phyloP scores from a whole-genome alignment of 2,329 filamentous ascomycete species.

The Penicillium sp. region DNA sequence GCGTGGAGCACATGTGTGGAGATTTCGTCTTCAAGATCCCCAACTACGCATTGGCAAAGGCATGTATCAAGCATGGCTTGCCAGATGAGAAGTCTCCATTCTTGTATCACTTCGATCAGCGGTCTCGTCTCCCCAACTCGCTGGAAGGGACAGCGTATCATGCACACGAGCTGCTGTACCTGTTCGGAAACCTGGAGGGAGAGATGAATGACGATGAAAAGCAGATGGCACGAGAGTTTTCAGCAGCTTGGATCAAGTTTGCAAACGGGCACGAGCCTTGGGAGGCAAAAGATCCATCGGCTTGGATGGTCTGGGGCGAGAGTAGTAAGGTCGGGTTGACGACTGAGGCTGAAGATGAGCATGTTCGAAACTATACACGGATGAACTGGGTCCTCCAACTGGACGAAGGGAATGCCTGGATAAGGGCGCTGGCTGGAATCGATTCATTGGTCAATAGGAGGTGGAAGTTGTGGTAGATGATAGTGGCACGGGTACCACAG shows the following conservation, averaged over 20 bases:
- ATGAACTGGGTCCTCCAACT: slow-evolving; percentile 23
- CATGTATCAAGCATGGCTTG: not conserved
- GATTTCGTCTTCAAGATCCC: slow-evolving; percentile 30
- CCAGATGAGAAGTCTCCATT: slow-evolving; percentile 2
- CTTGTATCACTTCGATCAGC: slow-evolving; percentile 31
- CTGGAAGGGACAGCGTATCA: slow-evolving; percentile 31
- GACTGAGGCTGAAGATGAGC: slow-evolving; percentile 25
- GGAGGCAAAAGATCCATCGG: not conserved
- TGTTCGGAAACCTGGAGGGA: slow-evolving; percentile 26
- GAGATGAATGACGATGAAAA: slow-evolving; percentile 21
- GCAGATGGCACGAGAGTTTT: slow-evolving; percentile 22
- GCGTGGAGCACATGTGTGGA: slow-evolving; percentile 29
- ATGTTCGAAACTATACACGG: slow-evolving; percentile 19
- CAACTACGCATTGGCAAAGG: slow-evolving; percentile 20
- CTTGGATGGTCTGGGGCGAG: slow-evolving; percentile 30
- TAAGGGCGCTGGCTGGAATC: slow-evolving; percentile 21
- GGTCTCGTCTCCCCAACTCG: slow-evolving; percentile 24
- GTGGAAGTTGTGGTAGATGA: slow-evolving; percentile 6
- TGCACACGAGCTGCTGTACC: slow-evolving; percentile 29
- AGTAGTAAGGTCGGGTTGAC: slow-evolving; percentile 15
- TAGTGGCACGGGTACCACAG: not conserved
- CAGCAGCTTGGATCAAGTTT: slow-evolving; percentile 27
- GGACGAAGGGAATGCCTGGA: slow-evolving; percentile 21
- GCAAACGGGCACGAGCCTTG: slow-evolving; percentile 23
- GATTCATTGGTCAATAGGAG: slow-evolving; percentile 27